Conservation (phyloP, 768 basidiomycete genomes). For the Strobilomyces echinocephalus region DNA sequence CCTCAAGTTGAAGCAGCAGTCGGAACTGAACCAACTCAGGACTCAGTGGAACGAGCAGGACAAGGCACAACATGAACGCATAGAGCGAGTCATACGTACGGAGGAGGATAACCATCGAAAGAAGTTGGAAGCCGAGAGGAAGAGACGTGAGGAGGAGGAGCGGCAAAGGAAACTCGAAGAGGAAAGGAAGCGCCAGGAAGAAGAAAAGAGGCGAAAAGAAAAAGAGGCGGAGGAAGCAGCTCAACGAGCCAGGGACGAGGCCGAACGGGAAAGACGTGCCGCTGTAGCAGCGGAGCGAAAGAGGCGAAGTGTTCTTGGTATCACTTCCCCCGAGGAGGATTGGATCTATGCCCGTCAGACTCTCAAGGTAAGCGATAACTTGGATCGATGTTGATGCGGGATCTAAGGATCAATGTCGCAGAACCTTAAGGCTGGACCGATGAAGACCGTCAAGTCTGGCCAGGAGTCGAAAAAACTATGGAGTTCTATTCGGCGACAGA, state of each 20-base stretch:
- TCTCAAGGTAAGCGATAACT: constrained; percentile 43
- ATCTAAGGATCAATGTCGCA: constrained; percentile 29
- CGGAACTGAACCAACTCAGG: constrained; percentile 42
- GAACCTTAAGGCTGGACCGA: constrained; percentile 59
- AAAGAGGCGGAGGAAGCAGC: constrained; percentile 30
- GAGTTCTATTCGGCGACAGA: constrained; percentile 66
- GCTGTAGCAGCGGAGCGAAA: constrained; percentile 36
- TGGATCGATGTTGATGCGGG: constrained; percentile 18
- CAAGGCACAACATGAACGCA: constrained; percentile 46
- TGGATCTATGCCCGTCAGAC: constrained; percentile 54
- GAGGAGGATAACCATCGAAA: constrained; percentile 58
- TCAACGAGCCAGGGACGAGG: constrained; percentile 31
- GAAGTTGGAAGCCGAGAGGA: constrained; percentile 54
- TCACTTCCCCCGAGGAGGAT: constrained; percentile 56
- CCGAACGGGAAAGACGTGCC: constrained; percentile 33
- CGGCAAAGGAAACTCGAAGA: constrained; percentile 46
- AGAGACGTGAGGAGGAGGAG: constrained; percentile 45
- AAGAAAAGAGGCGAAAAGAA: constrained; percentile 38
- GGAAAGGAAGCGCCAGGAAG: constrained; percentile 36
- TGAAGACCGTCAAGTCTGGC: constrained; percentile 60
- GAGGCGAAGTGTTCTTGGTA: constrained; percentile 41
- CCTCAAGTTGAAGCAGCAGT: constrained; percentile 41
- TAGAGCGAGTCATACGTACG: constrained; percentile 56
- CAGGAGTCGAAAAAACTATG: constrained; percentile 54
- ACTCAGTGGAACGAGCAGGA: constrained; percentile 44